Conservation (phyloP, 495 filamentous ascomycete species). For the Acidiella bohemica region DNA sequence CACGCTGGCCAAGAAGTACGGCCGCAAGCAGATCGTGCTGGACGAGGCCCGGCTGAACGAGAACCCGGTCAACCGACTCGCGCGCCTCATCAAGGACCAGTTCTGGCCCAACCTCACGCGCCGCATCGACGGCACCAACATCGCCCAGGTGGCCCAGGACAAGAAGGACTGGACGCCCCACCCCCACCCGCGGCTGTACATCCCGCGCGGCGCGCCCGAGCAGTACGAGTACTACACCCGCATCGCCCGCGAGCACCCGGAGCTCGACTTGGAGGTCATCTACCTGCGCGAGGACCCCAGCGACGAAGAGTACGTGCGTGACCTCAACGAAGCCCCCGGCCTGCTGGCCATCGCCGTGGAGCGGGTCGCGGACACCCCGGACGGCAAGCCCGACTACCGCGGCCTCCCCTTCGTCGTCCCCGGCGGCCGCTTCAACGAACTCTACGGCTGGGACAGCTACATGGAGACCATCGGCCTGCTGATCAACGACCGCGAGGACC, state of each 20-base stretch:
- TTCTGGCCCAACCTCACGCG: constrained; percentile 88
- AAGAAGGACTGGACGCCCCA: constrained; percentile 85
- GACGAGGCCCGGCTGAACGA: constrained; percentile 80
- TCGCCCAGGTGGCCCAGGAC: constrained; percentile 70
- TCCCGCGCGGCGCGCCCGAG: constrained; percentile 70
- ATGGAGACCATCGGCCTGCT: constrained; percentile 86
- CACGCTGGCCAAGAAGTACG: constrained; percentile 73
- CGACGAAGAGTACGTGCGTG: constrained; percentile 63
- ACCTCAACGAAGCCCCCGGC: constrained; percentile 73
- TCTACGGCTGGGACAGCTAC: constrained; percentile 97
- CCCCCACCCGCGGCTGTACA: constrained; percentile 75
- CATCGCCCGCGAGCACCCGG: constrained; percentile 59
- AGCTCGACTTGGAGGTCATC: constrained; percentile 75
- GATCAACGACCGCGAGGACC: constrained; percentile 61
- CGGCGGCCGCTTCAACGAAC: constrained; percentile 90
- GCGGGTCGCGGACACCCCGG: constrained; percentile 44
- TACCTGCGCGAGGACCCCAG: constrained; percentile 49
- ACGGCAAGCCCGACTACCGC: constrained; percentile 49
- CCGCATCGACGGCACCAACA: constrained; percentile 75
- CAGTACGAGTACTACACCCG: constrained; percentile 78
- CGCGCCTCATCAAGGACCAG: constrained; percentile 66
- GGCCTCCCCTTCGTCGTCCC: constrained; percentile 92
- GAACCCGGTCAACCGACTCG: constrained; percentile 77
- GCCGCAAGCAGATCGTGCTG: constrained; percentile 69
- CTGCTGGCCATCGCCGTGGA: constrained; percentile 85